Evolutionary conservation across 768 basidiomycete species (phyloP).

Genomic region (Suillus paluster): DNA sequence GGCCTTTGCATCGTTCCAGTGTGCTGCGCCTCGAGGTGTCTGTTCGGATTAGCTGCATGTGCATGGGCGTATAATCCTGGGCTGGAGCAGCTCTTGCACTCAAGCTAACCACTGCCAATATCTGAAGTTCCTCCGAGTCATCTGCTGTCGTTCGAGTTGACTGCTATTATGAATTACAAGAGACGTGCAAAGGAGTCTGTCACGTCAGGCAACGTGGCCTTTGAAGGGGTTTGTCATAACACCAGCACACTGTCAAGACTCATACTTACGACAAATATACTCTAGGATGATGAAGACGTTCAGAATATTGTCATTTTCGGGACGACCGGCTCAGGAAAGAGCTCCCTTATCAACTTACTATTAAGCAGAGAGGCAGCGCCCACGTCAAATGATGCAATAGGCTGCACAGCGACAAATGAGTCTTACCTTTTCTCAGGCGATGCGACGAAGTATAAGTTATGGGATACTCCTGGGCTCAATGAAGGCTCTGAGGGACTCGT

Average conservation of each 20-base stretch:
- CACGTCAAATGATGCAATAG: slow-evolving; percentile 27
- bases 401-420: slow-evolving; percentile 30
- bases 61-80: neutral
- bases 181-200: neutral
- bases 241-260: neutral
- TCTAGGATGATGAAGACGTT: neutral
- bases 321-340: neutral
- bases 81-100: neutral
- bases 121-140: neutral
- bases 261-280: neutral
- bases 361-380: neutral
- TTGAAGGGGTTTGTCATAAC: neutral
- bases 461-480: slow-evolving; percentile 33
- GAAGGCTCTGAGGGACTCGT: slow-evolving; percentile 25
- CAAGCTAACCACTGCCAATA: neutral
- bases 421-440: slow-evolving; percentile 30
- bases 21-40: neutral
- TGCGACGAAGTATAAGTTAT: slow-evolving; percentile 32
- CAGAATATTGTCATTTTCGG: neutral
- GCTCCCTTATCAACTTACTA: neutral
- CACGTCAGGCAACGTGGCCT: neutral
- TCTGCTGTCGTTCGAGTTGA: neutral
- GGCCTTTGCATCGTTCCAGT: neutral
- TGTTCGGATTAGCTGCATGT: neutral
- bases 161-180: neutral